phyloP scores from a whole-genome alignment of 2,329 filamentous ascomycete species.

The Passalora sequoiae region DNA sequence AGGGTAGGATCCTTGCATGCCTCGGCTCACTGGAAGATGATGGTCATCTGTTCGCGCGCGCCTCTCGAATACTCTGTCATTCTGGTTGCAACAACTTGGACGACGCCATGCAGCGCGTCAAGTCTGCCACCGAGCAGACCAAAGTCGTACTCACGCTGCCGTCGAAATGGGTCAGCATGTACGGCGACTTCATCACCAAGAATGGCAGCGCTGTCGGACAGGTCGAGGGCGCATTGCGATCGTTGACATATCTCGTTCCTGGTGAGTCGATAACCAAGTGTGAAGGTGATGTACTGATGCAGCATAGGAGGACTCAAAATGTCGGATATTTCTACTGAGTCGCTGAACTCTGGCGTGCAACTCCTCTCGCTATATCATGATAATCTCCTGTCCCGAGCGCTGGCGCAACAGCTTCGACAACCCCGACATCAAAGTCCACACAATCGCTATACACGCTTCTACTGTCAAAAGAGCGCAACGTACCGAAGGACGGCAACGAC shows the following conservation, averaged over 20 bases:
- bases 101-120: conserved; percentile 27
- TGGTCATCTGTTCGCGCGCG: neutral
- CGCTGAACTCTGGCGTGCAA: conserved; percentile 72
- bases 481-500: conserved; percentile 78
- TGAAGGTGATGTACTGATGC: neutral
- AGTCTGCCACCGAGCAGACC: conserved; percentile 28
- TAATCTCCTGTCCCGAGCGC: conserved; percentile 66
- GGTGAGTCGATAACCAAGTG: conserved; percentile 44
- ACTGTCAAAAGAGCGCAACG: conserved; percentile 56
- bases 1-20: no score
- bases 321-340: conserved; percentile 91
- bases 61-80: neutral
- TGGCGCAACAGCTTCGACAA: conserved; percentile 49
- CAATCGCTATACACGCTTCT: conserved; percentile 60
- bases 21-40: no score
- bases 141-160: conserved; percentile 29
- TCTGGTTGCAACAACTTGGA: neutral
- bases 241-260: conserved; percentile 91
- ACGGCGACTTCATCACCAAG: conserved; percentile 87
- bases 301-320: conserved; percentile 73
- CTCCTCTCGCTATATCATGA: conserved; percentile 92
- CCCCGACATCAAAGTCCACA: conserved; percentile 49
- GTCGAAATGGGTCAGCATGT: conserved; percentile 48
- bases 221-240: conserved; percentile 88
- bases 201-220: conserved; percentile 91